Base-by-base conservation (phyloP, 163 green algal genomes). In the Scenedesmus sp. region DNA sequence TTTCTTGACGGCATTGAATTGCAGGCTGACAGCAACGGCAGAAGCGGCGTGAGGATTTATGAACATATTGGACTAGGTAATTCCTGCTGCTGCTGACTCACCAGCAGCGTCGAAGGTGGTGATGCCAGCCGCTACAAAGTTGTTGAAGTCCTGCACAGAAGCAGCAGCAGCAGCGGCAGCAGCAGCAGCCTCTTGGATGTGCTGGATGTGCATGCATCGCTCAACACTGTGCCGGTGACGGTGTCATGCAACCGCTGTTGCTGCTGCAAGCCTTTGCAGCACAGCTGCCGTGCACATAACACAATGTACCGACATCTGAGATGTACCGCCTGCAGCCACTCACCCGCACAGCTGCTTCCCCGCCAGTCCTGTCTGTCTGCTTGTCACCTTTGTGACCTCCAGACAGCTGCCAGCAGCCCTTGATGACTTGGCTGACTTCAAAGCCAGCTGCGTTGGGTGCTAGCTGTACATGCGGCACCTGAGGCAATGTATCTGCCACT, bases 41-140 rank as follows among this genome's bases (percentile, higher is more conserved):
- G 34, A 46, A 46, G 34, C 34, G 34, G 34, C 34, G 34, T 46
- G 34, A 46, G 34, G 34, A 46, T 46, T 46, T 46, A 46, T 46
- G 34, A 46, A 46, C 34, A 46, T 46, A 46, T 46, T 46, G 34
- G 34, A 46, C 34, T 46, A 46, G 34, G 34, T 46, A 46, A 46
- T 46, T 46, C 34, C 34, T 46, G 34, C 34, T 26, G 34, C 67
- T 26, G 8, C 20, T 23, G 46, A 70, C 66, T 81, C 23, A 82
- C 55, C 85, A 86, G 90, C 93, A 12, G 91, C 93, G 60, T 94
- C 93, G 57, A 92, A 95, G 6, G 96, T 97, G 23, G 94, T 97
- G n/a, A 98, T 95, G 82, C 97, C 97, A 2, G 95, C 96, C 0
- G 91, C 73, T 2, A 95, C 93, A 92, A 98, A 99, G 2, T 73